Evolutionary conservation across 495 filamentous ascomycete species (phyloP).

Genomic region (Xylaria sp.): DNA sequence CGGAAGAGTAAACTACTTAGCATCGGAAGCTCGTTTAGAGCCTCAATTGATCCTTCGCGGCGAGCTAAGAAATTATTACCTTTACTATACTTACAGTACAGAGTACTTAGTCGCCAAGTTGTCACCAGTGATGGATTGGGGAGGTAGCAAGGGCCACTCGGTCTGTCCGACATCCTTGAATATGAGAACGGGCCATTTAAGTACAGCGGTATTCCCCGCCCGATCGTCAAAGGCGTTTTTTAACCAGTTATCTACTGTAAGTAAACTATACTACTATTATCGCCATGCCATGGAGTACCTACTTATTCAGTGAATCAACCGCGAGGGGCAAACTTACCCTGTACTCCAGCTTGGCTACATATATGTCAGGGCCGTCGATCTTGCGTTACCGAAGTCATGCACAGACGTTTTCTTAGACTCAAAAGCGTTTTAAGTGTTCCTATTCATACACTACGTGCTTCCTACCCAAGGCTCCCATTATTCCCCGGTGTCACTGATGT

Average conservation of each 20-base stretch:
- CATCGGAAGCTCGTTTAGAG: too few relatives aligned
- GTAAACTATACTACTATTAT: too few relatives aligned
- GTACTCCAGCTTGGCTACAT: neutral
- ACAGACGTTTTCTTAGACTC: neutral
- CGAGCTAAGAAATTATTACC: neutral
- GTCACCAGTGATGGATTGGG: neutral
- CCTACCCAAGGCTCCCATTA: neutral
- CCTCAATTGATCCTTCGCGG: conserved; percentile 12
- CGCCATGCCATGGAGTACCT: neutral
- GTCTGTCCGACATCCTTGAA: neutral
- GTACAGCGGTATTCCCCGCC: neutral
- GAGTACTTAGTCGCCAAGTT: conserved; percentile 5
- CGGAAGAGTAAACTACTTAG: neutral
- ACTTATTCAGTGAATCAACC: neutral
- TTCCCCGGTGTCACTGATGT: neutral
- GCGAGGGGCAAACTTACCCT: neutral
- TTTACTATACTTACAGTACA: too few relatives aligned
- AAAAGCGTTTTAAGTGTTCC: conserved; percentile 4
- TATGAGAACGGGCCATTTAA: neutral
- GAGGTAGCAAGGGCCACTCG: conserved; percentile 2
- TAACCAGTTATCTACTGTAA: neutral
- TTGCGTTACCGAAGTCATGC: neutral
- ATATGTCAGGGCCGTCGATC: conserved; percentile 9
- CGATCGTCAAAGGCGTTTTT: neutral
- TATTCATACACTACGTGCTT: neutral